Percentiles rank a stretch among this genome's conserved stretches.
phyloP scores from a whole-genome alignment of 2,329 filamentous ascomycete genomes.

The Phoma sp. region DNA sequence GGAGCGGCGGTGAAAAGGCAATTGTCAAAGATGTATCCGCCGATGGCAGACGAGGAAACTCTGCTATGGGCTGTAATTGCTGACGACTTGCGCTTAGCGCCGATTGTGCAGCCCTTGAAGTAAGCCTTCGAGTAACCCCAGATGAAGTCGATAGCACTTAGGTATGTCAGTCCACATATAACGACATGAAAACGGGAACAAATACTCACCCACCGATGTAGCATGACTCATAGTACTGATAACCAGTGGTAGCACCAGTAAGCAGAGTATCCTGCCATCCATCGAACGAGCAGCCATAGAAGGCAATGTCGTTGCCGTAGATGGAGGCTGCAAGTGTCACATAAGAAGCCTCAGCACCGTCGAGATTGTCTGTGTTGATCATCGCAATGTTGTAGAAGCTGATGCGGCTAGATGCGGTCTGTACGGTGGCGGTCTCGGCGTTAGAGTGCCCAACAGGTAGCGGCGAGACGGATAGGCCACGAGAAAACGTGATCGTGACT shows the following conservation, averaged over 20 bases:
- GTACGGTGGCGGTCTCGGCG: conserved; percentile 59
- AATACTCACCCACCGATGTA: conserved; percentile 57
- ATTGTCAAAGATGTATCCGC: conserved; percentile 63
- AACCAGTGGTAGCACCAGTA: conserved; percentile 51
- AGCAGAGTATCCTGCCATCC: conserved; percentile 63
- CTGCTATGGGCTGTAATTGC: conserved; percentile 36
- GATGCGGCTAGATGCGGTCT: conserved; percentile 57
- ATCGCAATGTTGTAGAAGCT: conserved; percentile 69
- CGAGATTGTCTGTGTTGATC: conserved; percentile 38
- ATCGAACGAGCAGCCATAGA: conserved; percentile 62
- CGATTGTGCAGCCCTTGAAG: conserved; percentile 59
- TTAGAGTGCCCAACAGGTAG: conserved; percentile 48
- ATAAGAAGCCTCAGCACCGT: conserved; percentile 51
- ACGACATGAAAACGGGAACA: not conserved
- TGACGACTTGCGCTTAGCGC: conserved; percentile 48
- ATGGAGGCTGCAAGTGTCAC: conserved; percentile 62
- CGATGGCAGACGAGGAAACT: conserved; percentile 31
- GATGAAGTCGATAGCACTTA: conserved; percentile 63
- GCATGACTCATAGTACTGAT: conserved; percentile 62
- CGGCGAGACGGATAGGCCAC: conserved; percentile 52
- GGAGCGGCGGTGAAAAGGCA: conserved; percentile 53
- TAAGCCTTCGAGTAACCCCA: conserved; percentile 61
- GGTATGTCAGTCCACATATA: too few species aligned
- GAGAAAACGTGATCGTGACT: conserved; percentile 58
- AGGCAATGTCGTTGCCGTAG: conserved; percentile 60